Percentiles rank a stretch among this genome's conserved stretches.
Evolutionary conservation across 1,284 basidiomycete genomes (phyloP).

Genomic region (Rhodotorula sp.): DNA sequence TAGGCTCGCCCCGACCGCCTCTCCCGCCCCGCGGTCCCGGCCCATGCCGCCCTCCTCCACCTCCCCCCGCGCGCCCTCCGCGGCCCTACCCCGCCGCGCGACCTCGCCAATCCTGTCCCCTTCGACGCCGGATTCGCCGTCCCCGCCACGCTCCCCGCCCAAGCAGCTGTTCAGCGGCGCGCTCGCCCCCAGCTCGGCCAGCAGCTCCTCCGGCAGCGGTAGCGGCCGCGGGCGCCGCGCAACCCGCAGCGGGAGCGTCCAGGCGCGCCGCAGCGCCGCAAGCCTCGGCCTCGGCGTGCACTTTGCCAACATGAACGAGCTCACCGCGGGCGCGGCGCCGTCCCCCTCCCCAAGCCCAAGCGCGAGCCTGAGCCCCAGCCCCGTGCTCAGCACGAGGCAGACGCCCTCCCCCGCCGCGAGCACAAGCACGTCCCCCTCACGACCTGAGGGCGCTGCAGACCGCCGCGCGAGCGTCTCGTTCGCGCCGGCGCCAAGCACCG

Average conservation of each 20-base stretch:
- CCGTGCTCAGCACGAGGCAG: no score
- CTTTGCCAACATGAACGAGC: slow-evolving; percentile 33
- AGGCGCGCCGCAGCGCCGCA: slow-evolving; percentile 18
- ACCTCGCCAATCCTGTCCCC: not conserved
- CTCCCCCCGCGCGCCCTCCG: not conserved
- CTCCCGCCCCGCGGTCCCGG: not conserved
- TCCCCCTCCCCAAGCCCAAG: not conserved
- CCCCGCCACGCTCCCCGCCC: not conserved
- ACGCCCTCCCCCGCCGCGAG: not conserved
- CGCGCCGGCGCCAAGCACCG: not conserved
- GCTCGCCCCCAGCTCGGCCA: not conserved
- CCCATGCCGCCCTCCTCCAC: not conserved
- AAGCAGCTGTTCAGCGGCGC: not conserved
- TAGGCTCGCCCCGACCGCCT: not conserved
- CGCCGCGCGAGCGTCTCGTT: not conserved
- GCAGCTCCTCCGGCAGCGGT: not conserved
- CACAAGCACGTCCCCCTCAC: not conserved
- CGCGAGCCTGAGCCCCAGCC: not conserved
- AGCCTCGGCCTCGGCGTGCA: slow-evolving; percentile 34
- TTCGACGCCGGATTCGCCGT: not conserved
- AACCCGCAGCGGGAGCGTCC: slow-evolving; percentile 9
- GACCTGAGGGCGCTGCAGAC: no score
- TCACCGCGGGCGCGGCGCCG: not conserved
- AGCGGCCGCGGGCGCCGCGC: not conserved
- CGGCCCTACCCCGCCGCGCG: not conserved